Evolutionary conservation across 2,329 filamentous ascomycete genomes (phyloP), one percentile per base, ranked within the genome.

Genomic region (Sporothrix pseudoabietina): DNA sequence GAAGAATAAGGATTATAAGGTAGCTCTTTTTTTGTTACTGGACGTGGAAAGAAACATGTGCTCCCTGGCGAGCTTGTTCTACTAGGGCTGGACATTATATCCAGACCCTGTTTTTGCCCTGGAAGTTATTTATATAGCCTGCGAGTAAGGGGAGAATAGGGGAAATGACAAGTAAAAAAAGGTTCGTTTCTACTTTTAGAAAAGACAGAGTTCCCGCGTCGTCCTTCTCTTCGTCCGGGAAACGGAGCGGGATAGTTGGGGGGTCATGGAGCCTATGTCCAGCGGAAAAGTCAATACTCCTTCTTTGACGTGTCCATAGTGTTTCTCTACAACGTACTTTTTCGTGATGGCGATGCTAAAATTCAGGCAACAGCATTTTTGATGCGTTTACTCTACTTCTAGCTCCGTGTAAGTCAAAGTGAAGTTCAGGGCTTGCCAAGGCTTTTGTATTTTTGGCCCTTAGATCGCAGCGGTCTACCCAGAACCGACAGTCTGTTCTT

Each of bases 81-180:
- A 26, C 52, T 22, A 22, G 14, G 44, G 19, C 44, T 14, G 44
- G 52, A 26, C n/a, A 55, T 54, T 12, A 55, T 26, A 26, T 55
- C 52, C 52, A 55, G 52, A 12, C 52, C 22, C 26, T 55, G 52
- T 55, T 55, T 26, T 26, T 55, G 8, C 35, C 41, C 1, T 19
- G 12, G 44, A 16, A 3, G n/a, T 55, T 26, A 55, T 55, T 55
- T 55, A 55, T 55, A 26, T 55, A 12, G 44, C 44, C 19, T 44
- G 9, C 59, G 59, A 35, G 59, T 63, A 12, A 63, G 35, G 59
- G 32, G 59, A 63, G 39, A 61, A 55, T 49, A 55, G n/a, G 35
- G 19, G 16, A 35, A 65, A 26, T 12, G 26, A 26, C 16, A 35
- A 9, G 57, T 26, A 26, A n/a, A 7, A 10, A 30, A 30, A 19